Evolutionary conservation across 2,329 filamentous ascomycete genomes (phyloP).

Genomic region (Verticillium isaacii): DNA sequence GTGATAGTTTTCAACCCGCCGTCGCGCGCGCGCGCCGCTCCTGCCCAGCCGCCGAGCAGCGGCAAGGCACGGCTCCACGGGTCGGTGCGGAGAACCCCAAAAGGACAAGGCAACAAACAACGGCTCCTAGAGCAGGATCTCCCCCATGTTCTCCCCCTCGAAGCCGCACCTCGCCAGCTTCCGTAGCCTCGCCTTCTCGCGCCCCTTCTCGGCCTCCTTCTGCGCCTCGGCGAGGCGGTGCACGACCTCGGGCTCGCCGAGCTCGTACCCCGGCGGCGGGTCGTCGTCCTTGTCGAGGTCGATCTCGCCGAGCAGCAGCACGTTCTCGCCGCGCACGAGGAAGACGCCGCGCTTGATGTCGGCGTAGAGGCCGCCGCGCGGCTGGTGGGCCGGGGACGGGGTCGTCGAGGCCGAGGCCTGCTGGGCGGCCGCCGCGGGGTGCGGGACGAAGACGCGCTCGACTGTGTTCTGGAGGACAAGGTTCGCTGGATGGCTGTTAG

Average conservation of each 20-base stretch:
- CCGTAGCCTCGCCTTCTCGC: slow-evolving; percentile 67
- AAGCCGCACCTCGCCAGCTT: slow-evolving; percentile 77
- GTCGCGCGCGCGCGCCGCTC: slow-evolving; percentile 6
- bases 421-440: slow-evolving; percentile 30
- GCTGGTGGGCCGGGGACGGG: slow-evolving; percentile 20
- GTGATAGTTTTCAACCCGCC: not conserved
- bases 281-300: slow-evolving; percentile 96
- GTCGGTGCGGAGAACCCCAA: no score
- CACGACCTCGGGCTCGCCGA: slow-evolving; percentile 64
- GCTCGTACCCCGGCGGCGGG: slow-evolving; percentile 62
- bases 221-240: slow-evolving; percentile 69
- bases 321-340: slow-evolving; percentile 92
- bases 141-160: slow-evolving; percentile 77
- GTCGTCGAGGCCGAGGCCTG: slow-evolving; percentile 15
- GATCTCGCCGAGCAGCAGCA: slow-evolving; percentile 91
- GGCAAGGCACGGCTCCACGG: no score
- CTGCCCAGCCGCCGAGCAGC: not conserved
- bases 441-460: slow-evolving; percentile 69
- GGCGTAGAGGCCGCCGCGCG: slow-evolving; percentile 60
- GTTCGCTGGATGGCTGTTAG: slow-evolving; percentile 59
- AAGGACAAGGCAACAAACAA: not conserved
- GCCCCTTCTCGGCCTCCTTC: slow-evolving; percentile 62
- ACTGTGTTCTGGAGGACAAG: slow-evolving; percentile 89
- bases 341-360: slow-evolving; percentile 85
- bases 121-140: slow-evolving; percentile 58